These are phyloP conservation scores for Ceratocystis lukuohia DNA, from an alignment of 2,329 filamentous ascomycete species.

Conservation along the genomic window DNA sequence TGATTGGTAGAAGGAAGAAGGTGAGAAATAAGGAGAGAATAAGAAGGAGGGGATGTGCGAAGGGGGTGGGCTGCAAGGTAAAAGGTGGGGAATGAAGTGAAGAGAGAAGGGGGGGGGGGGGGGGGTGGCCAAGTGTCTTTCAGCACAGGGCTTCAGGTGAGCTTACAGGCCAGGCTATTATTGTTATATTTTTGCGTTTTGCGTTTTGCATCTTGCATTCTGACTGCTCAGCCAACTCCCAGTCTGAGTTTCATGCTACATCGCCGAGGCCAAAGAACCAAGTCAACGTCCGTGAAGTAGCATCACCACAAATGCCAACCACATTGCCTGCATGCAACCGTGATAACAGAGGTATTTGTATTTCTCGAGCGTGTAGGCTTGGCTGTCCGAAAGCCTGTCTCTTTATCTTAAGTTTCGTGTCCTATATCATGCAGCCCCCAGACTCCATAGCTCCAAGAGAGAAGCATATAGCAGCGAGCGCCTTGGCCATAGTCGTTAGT, in stretches of 20 bases:
- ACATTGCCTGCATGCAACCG: not conserved
- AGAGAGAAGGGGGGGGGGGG: no score
- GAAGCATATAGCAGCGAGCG: no score
- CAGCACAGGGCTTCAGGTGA: not conserved
- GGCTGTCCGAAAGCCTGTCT: not conserved
- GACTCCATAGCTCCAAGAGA: no score
- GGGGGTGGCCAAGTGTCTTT: no score
- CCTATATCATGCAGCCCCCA: no score
- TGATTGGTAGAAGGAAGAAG: no score
- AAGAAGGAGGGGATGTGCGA: no score
- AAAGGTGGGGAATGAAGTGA: no score
- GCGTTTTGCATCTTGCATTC: not conserved
- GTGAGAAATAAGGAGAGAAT: no score
- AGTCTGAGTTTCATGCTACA: not conserved
- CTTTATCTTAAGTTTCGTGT: no score
- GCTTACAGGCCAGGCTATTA: not conserved
- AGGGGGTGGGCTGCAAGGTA: no score
- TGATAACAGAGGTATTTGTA: not conserved
- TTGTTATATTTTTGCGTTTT: not conserved
- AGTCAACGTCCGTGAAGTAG: not conserved
- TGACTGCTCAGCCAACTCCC: not conserved
- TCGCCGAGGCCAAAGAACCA: not conserved
- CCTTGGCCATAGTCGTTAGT: no score
- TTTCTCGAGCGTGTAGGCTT: not conserved
- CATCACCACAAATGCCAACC: not conserved